Evolutionary conservation across 495 filamentous ascomycete species (phyloP), one percentile per base, ranked within the genome.

Genomic region (Penicillium chermesinum): DNA sequence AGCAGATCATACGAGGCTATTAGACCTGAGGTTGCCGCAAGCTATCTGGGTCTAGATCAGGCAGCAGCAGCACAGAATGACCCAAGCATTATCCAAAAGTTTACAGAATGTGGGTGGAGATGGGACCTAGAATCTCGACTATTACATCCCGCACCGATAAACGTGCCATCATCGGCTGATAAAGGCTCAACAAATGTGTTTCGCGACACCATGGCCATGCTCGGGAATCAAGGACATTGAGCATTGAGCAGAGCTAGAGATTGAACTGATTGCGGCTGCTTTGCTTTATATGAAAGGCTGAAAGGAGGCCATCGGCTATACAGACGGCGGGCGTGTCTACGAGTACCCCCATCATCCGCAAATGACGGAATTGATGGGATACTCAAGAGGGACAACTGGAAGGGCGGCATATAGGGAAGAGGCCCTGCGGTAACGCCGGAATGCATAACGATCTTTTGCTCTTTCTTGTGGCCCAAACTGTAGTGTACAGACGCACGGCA

Each of bases 1-100:
- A 77, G 74, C 45, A 64, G 54, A 38, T 69, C 70, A 15, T 79
- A 77, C 59, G 70, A 72, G 38, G 63, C 72, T 6, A 78, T 79
- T 48, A 59, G 72, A 41, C 70, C 73, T 14, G 59, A 63, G 16
- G 54, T 59, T 15, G 73, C 70, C 15, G 74, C 74, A 18, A 57
- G 22, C 27, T 77, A 77, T 52, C 57, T 79, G 7, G 76, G 76
- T 4, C 64, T 78, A 37, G 66, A 72, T 30, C 34, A 61, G 0
- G 35, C 47, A 17, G 44, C 54, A 7, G 70, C 70, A 32, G 58
- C 60, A 41, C 44, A 61, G 42, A 61, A 51, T 19, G 62, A 72
- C 34, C 46, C 62, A 14, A 46, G 41, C 13, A 53, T 69, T 5
- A 61, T 77, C 43, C 46, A 63, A 38, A 73, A 61, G 44, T 65